Conservation (phyloP, 2,329 filamentous ascomycete species). For the Aureobasidium sp. region DNA sequence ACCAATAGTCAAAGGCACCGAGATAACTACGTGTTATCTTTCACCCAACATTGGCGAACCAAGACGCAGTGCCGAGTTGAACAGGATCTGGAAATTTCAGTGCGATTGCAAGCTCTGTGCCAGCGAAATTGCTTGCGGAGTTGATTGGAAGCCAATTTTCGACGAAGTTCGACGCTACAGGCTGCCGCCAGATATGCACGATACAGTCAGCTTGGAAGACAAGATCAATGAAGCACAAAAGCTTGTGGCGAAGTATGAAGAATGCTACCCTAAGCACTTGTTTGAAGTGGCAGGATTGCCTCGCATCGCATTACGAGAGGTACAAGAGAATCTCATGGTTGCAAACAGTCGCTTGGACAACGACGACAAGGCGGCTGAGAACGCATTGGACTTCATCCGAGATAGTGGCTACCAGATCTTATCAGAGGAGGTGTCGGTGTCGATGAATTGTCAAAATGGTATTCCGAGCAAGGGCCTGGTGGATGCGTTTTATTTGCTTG, state of each 20-base stretch:
- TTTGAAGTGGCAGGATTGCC: not conserved
- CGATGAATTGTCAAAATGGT: not conserved
- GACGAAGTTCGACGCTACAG: not conserved
- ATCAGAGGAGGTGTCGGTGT: not conserved
- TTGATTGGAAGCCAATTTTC: not conserved
- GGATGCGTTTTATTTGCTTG: conserved; percentile 7
- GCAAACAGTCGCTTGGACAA: not conserved
- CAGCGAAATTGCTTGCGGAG: not conserved
- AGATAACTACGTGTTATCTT: conserved; percentile 3
- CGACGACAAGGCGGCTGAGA: not conserved
- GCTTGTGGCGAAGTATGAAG: not conserved
- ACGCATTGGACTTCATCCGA: not conserved
- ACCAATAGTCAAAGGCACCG: conserved; percentile 36
- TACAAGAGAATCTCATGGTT: not conserved
- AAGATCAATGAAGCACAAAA: not conserved
- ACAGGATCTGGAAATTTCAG: not conserved
- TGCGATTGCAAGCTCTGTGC: conserved; percentile 8
- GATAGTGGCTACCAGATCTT: not conserved
- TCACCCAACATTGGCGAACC: not conserved
- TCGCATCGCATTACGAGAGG: not conserved
- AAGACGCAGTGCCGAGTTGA: not conserved
- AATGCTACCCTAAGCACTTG: not conserved
- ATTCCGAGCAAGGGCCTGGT: not conserved
- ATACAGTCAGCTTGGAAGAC: not conserved
- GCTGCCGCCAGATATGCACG: not conserved